phyloP scores from a whole-genome alignment of 2,329 filamentous ascomycete species.

The Fusarium verrucosum region DNA sequence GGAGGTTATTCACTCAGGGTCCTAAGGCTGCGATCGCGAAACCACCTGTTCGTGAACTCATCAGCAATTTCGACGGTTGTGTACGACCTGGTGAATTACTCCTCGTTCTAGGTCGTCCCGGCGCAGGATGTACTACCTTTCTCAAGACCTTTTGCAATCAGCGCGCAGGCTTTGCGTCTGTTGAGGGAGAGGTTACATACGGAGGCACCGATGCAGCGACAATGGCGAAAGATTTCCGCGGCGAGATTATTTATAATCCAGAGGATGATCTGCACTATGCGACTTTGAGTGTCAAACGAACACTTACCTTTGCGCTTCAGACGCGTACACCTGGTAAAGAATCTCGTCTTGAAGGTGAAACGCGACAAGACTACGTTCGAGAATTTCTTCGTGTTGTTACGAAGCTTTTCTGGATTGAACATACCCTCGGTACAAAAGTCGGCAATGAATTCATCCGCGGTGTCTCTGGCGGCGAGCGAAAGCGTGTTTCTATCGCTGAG shows the following conservation, averaged over 20 bases:
- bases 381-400: conserved; percentile 69
- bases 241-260: conserved; percentile 73
- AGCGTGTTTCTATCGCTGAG: conserved; percentile 80
- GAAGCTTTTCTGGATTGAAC: conserved; percentile 76
- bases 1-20: conserved; percentile 58
- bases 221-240: conserved; percentile 64
- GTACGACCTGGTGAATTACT: conserved; percentile 77
- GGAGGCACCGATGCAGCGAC: conserved; percentile 58
- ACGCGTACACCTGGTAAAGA: conserved; percentile 65
- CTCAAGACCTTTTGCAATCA: conserved; percentile 78
- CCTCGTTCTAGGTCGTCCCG: conserved; percentile 72
- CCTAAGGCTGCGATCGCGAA: conserved; percentile 62
- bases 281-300: conserved; percentile 72
- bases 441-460: conserved; percentile 73
- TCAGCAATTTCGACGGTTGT: conserved; percentile 72
- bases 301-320: conserved; percentile 72
- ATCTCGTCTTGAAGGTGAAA: conserved; percentile 66
- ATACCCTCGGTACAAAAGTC: conserved; percentile 74
- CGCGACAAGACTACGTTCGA: conserved; percentile 62
- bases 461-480: conserved; percentile 72
- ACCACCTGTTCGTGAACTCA: conserved; percentile 69
- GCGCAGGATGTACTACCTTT: conserved; percentile 75
- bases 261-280: conserved; percentile 77
- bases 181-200: conserved; percentile 73
- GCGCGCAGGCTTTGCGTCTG: conserved; percentile 68